phyloP scores from a whole-genome alignment of 169 alveolate species.

The Cryptosporidium muris region DNA sequence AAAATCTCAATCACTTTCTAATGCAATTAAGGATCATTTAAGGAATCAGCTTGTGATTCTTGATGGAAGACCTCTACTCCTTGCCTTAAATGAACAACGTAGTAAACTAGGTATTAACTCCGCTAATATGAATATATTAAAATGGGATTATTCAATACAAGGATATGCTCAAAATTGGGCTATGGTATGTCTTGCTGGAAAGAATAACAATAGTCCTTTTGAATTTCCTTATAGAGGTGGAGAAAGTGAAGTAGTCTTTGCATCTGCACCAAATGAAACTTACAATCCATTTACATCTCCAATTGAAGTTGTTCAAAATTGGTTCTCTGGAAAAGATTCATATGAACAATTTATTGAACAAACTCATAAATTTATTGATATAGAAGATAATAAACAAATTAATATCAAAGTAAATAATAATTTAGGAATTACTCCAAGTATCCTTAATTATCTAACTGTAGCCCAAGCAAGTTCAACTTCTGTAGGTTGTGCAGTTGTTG shows the following conservation, averaged over 20 bases:
- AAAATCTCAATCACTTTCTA: constrained; percentile 41
- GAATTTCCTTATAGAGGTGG: constrained; percentile 71
- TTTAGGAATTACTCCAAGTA: constrained; percentile 48
- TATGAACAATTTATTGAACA: constrained; percentile 1
- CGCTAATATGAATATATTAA: constrained; percentile 50
- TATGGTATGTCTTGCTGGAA: constrained; percentile 64
- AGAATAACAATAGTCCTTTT: constrained; percentile 49
- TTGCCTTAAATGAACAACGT: constrained; percentile 36
- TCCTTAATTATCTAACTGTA: constrained; percentile 42
- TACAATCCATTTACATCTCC: constrained; percentile 45
- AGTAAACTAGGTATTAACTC: constrained; percentile 34
- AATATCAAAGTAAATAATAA: constrained; percentile 20
- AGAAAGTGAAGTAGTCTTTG: constrained; percentile 58
- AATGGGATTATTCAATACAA: constrained; percentile 64
- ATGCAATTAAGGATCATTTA: constrained; percentile 30
- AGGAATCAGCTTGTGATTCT: constrained; percentile 13
- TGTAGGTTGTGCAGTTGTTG: constrained; percentile 59
- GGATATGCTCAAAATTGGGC: constrained; percentile 71
- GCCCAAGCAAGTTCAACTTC: constrained; percentile 65
- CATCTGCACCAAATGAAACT: constrained; percentile 36
- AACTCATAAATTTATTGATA: no score
- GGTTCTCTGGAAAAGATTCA: constrained; percentile 58
- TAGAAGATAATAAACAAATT: no score
- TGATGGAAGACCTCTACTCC: constrained; percentile 51
- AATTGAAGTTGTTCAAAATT: constrained; percentile 32